Percentiles rank a stretch among this genome's conserved stretches.
These are phyloP conservation scores for Xylaria sp. DNA, from an alignment of 2,329 filamentous ascomycete genomes.

Conservation along the genomic window DNA sequence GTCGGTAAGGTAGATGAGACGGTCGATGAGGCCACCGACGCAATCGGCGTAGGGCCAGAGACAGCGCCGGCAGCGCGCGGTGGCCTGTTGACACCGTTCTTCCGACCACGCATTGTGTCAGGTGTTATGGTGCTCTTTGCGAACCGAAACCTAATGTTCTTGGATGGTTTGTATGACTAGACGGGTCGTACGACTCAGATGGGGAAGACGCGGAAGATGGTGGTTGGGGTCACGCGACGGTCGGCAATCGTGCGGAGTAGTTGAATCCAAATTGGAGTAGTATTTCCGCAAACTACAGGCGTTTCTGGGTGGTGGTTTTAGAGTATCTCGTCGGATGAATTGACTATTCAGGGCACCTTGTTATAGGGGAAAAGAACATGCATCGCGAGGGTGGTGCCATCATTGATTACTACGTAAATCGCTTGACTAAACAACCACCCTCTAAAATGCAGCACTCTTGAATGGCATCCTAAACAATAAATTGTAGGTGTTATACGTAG, in stretches of 20 bases:
- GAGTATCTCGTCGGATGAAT: slow-evolving; percentile 18
- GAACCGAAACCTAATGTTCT: slow-evolving; percentile 10
- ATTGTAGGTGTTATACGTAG: slow-evolving; percentile 30
- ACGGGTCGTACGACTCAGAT: slow-evolving; percentile 19
- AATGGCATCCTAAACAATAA: slow-evolving; percentile 56
- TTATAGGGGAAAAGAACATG: slow-evolving; percentile 47
- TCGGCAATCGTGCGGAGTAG: slow-evolving; percentile 36
- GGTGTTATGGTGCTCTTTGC: slow-evolving; percentile 6
- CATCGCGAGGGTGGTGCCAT: slow-evolving; percentile 68
- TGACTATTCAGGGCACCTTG: slow-evolving; percentile 39
- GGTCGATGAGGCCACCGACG: slow-evolving; percentile 26
- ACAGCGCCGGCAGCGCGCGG: slow-evolving; percentile 48
- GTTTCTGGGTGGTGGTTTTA: slow-evolving; percentile 26
- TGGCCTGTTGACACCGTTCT: slow-evolving; percentile 46
- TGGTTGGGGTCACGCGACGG: slow-evolving; percentile 34
- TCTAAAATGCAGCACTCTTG: slow-evolving; percentile 63
- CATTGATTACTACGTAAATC: slow-evolving; percentile 54
- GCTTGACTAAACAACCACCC: slow-evolving; percentile 60
- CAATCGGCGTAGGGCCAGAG: slow-evolving; percentile 46
- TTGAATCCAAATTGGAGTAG: slow-evolving; percentile 19
- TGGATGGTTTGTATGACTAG: slow-evolving; percentile 19
- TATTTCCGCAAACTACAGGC: slow-evolving; percentile 11
- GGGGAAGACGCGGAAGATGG: slow-evolving; percentile 8
- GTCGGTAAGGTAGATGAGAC: slow-evolving; percentile 51
- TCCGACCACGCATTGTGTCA: slow-evolving; percentile 44